Percentiles rank a stretch among this genome's conserved stretches.
phyloP scores from a whole-genome alignment of 352 stramenopile species.

The Thalassiosira livingstoniorum region DNA sequence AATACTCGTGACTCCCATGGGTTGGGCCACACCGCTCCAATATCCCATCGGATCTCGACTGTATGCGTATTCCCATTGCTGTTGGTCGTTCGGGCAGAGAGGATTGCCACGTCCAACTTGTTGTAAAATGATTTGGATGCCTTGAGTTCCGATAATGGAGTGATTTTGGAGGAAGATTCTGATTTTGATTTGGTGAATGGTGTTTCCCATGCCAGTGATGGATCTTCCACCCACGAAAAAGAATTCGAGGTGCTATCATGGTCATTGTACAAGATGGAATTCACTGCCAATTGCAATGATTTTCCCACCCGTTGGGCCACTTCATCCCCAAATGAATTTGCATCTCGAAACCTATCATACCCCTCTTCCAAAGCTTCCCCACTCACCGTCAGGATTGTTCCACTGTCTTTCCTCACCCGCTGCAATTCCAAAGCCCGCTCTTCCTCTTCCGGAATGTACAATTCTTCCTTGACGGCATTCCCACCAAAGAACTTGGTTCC shows the following conservation, averaged over 20 bases:
- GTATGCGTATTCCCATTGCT: background rate
- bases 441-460: conserved; percentile 75
- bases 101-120: conserved; percentile 75
- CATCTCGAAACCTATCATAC: conserved; percentile 67
- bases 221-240: conserved; percentile 37
- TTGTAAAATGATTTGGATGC: conserved; percentile 73
- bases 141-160: conserved; percentile 69
- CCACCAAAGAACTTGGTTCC: conserved; percentile 83
- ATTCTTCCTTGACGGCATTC: conserved; percentile 78
- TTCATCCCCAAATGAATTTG: conserved; percentile 51
- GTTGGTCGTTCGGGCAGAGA: conserved; percentile 58
- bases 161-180: conserved; percentile 3
- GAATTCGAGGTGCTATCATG: conserved; percentile 4
- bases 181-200: conserved; percentile 52
- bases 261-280: conserved; percentile 68
- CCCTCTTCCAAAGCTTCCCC: background rate
- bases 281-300: conserved; percentile 72
- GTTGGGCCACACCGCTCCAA: conserved; percentile 76
- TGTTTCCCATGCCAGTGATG: conserved; percentile 65
- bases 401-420: conserved; percentile 25
- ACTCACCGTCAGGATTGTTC: background rate
- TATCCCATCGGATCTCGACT: conserved; percentile 72
- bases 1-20: conserved; percentile 76
- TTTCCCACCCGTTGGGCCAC: conserved; percentile 44
- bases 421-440: conserved; percentile 58